phyloP scores from a whole-genome alignment of 495 filamentous ascomycete genomes.

The Penicillium egyptiacum region DNA sequence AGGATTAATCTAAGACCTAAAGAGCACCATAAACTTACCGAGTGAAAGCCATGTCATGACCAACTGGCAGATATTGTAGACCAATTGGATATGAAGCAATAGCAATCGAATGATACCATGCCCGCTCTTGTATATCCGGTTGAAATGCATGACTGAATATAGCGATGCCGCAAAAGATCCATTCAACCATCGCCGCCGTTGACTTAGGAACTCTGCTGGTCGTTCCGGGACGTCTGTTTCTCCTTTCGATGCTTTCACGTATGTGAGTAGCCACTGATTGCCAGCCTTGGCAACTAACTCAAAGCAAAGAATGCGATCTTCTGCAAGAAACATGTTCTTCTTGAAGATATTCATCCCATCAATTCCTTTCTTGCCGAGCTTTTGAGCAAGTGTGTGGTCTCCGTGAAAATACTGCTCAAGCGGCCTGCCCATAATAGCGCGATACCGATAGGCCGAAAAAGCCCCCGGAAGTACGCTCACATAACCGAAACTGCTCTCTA shows the following conservation, averaged over 20 bases:
- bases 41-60: constrained; percentile 93
- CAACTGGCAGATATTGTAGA: constrained; percentile 86
- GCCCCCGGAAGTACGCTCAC: constrained; percentile 94
- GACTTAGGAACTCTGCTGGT: constrained; percentile 85
- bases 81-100: constrained; percentile 88
- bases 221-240: constrained; percentile 93
- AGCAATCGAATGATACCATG: constrained; percentile 92
- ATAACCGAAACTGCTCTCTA: constrained; percentile 95
- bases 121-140: constrained; percentile 91
- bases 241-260: constrained; percentile 95
- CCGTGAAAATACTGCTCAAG: constrained; percentile 98
- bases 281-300: constrained; percentile 97
- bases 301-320: constrained; percentile 99
- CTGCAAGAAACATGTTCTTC: constrained; percentile 99
- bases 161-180: constrained; percentile 94
- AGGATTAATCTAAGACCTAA: not conserved
- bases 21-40: constrained; percentile 50
- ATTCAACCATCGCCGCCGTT: constrained; percentile 94
- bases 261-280: constrained; percentile 95
- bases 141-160: constrained; percentile 96
- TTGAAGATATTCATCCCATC: constrained; percentile 99
- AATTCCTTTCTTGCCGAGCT: constrained; percentile 94
- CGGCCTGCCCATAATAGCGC: constrained; percentile 95
- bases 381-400: constrained; percentile 91
- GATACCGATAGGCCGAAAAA: constrained; percentile 96